Conservation (phyloP, 371 early-diverging fungal species). For the Mucor ambiguus region DNA sequence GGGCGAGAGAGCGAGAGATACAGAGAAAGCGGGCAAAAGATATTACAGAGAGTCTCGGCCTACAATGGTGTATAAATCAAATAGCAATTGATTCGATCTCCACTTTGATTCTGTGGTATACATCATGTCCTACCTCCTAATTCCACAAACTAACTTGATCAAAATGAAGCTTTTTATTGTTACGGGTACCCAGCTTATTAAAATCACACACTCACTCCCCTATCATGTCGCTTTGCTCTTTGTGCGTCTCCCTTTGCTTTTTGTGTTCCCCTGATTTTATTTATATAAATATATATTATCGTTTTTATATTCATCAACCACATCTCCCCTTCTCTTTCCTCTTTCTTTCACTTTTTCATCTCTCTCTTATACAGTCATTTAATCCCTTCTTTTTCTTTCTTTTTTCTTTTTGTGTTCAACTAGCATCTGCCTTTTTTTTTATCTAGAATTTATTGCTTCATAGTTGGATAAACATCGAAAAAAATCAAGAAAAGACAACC, state of each 20-base stretch:
- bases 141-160: conserved; percentile 4
- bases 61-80: neutral
- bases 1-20: neutral
- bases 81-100: conserved; percentile 15
- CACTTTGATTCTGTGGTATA: conserved; percentile 14
- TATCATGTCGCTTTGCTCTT: neutral
- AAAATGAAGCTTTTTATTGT: neutral
- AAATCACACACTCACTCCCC: neutral
- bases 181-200: conserved; percentile 13
- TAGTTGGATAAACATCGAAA: neutral
- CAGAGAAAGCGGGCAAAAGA: neutral
- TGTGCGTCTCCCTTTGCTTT: conserved; percentile 6
- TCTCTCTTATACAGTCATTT: conserved; percentile 6
- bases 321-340: conserved; percentile 8
- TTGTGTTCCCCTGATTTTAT: conserved; percentile 6
- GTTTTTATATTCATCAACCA: neutral
- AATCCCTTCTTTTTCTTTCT: conserved; percentile 4
- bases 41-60: neutral
- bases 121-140: conserved; percentile 15
- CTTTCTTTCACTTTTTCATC: neutral
- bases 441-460: neutral
- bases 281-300: conserved; percentile 8
- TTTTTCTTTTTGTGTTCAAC: neutral
- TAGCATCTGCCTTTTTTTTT: neutral
- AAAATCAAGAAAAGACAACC: neutral